phyloP scores from a whole-genome alignment of 306 rosid species.

The Gastrolobium bilobum region DNA sequence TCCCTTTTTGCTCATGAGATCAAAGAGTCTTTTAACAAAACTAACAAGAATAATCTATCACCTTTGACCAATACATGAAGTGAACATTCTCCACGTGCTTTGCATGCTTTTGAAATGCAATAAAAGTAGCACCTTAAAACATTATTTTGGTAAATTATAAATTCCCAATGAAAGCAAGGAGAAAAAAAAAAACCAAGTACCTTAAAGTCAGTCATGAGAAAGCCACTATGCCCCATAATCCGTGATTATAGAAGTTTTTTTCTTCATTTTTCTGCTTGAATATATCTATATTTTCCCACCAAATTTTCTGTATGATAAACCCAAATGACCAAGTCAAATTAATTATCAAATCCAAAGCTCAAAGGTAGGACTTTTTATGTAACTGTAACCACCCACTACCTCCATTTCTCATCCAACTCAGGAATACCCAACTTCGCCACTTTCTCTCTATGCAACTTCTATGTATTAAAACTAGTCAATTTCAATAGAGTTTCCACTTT shows the following conservation, averaged over 20 bases:
- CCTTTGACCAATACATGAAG: background rate
- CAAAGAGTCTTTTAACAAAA: background rate
- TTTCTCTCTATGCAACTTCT: constrained; percentile 19
- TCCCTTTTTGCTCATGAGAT: background rate
- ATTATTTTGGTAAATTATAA: no score
- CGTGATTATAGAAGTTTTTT: background rate
- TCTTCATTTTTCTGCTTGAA: background rate
- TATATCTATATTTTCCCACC: background rate
- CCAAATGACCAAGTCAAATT: constrained; percentile 30
- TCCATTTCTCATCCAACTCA: constrained; percentile 42
- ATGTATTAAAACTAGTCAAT: constrained; percentile 33
- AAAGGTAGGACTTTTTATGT: background rate
- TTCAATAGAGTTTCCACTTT: background rate
- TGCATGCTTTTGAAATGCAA: background rate
- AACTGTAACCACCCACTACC: constrained; percentile 46
- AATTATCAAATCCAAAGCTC: background rate
- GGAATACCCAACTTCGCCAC: constrained; percentile 45
- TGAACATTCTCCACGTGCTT: background rate
- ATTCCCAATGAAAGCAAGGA: no score
- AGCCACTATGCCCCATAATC: background rate
- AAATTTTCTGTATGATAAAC: background rate
- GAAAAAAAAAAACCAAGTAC: background rate
- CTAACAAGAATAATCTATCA: no score
- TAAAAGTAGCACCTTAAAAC: no score
- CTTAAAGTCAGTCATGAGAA: background rate